Evolutionary conservation across 208 protist species (phyloP), one percentile per base, ranked within the genome.

Genomic region (Leishmania amazonensis): DNA sequence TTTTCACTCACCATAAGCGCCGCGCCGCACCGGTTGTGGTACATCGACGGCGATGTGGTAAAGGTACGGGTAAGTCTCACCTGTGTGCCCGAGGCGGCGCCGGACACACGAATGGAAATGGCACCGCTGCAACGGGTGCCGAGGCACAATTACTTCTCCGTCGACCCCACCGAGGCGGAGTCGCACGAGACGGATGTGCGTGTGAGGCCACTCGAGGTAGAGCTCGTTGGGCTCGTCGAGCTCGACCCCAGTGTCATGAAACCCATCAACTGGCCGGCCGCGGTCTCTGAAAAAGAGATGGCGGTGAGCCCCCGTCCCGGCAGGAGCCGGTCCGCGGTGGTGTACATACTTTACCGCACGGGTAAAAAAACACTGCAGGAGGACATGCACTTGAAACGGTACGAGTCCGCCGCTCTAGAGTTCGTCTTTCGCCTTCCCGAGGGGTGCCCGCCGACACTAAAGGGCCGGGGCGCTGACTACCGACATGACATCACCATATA

Each of bases 1-100:
- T 86, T 78, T 3, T 58, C 51, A 1, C 60, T 86, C 15, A 73
- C 8, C 8, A 67, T 86, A 65, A 75, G 54, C 31, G 83, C 78
- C 2, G 78, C 83, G 57, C 71, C 83, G 62, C 88, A 95, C 71
- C 90, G 88, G 57, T n/a, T 79, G 40, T 95, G 90, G 90, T 96
- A 96, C 85, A 35, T 83, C 31, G 85, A 89, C 8, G 93, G 91
- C 15, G 91, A 95, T 73, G 51, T 87, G 28, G 91, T 96, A 6
- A 85, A 87, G 49, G 83, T 89, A 8, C 84, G 87, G 21, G 38
- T 86, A 17, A 84, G 83, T 35, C 51, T 91, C 17, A 83, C 87
- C 4, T 89, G 89, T 62, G 85, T 85, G 45, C 83, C 84, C 1
- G 87, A 87, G 4, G 47, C 68, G 15, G 70, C 75, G 40, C 6